Evolutionary conservation across 768 basidiomycete species (phyloP).

Genomic region (Tricholoma hemisulphureum): DNA sequence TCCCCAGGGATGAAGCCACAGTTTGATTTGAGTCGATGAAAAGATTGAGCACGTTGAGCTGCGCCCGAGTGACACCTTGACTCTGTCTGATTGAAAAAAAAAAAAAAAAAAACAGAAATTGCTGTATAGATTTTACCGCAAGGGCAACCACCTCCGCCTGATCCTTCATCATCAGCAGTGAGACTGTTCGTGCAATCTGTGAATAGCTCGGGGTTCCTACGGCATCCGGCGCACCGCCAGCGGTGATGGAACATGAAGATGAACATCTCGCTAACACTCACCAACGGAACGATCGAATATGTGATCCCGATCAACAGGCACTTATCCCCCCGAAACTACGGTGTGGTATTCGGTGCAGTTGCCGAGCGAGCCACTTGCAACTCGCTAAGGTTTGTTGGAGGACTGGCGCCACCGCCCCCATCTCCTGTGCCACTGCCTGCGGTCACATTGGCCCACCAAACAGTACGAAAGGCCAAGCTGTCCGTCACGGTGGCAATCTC

Average conservation of each 20-base stretch:
- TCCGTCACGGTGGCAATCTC: no score
- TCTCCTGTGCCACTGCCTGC: no score
- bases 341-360: no score
- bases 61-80: slow-evolving; percentile 4
- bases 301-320: neutral
- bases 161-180: neutral
- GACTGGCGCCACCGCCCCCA: no score
- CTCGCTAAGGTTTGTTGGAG: no score
- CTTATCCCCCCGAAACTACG: no score
- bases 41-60: neutral
- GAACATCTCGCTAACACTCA: no score
- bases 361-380: no score
- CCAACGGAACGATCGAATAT: no score
- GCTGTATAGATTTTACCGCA: slow-evolving; percentile 3
- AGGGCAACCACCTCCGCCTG: slow-evolving; percentile 6
- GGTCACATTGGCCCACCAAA: no score
- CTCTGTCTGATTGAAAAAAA: neutral
- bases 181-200: slow-evolving; percentile 1
- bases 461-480: no score
- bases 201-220: neutral
- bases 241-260: no score
- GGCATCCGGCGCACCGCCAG: neutral
- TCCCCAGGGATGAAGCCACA: slow-evolving; percentile 2
- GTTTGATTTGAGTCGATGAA: slow-evolving; percentile 6
- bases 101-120: neutral